Base-by-base conservation (phyloP, 2,329 filamentous ascomycete species). In the Cryphonectria radicalis region DNA sequence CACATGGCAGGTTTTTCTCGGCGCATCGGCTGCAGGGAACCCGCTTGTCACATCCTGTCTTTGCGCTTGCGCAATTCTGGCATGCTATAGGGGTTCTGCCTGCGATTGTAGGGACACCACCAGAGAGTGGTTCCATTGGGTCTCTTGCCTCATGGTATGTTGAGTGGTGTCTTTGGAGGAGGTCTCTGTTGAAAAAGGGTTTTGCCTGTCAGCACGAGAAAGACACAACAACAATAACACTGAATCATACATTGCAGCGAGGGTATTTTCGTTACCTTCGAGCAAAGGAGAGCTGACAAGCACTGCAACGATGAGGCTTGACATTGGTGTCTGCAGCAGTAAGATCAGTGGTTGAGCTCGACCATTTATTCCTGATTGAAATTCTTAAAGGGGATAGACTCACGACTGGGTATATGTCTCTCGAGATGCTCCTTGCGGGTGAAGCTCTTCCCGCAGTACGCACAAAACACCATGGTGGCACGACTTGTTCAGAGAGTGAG, bases 371-470 rank as follows among this genome's bases (percentile, higher is more conserved):
- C 42, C 11, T 43, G 42, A 37, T 57, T 11, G 60, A 65, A 42
- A 7, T n/a, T 28, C 2, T 28, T 28, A 28, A n/a, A 13, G 25
- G 22, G 22, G 17, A 10, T 46, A 5, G 65, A 79, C 85, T 79
- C 76, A 88, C 86, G 86, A 69, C 77, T 85, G 13, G 85, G 85
- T 57, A 88, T 82, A 72, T 88, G 86, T 73, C 86, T 83, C 74
- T 88, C 86, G n/a, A 88, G 77, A 76, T 88, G 86, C 74, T 88
- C 86, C 76, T 88, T 88, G 75, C 86, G 82, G 66, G 85, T 87
- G 77, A 88, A 88, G 75, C 79, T 80, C 79, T 85, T 87, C 69
- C 86, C 86, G 75, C 86, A 88, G 75, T 87, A 87, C 25, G 85
- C 81, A 74, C 86, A 88, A 76, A 81, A 88, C 65, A 87, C 80